These are phyloP conservation scores for Exutisphaerella laricina DNA, from an alignment of 2,329 filamentous ascomycete genomes.

Conservation along the genomic window DNA sequence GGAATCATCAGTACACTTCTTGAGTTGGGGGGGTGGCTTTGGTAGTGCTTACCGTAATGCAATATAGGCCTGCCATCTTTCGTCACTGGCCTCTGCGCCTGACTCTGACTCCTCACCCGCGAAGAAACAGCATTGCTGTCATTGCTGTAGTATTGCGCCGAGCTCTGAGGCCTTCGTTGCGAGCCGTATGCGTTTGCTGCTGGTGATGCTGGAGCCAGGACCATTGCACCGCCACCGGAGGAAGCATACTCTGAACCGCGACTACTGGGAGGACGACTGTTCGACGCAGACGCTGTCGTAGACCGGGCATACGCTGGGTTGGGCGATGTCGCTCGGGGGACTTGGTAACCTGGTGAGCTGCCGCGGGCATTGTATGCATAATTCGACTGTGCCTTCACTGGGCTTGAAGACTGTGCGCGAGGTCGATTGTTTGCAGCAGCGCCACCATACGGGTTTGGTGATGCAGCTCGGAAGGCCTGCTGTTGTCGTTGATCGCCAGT, in stretches of 20 bases:
- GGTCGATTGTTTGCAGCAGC: constrained; percentile 27
- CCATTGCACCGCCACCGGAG: constrained; percentile 37
- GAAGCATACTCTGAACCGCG: constrained; percentile 35
- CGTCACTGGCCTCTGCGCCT: constrained; percentile 78
- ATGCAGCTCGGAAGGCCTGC: constrained; percentile 44
- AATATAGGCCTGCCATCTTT: constrained; percentile 80
- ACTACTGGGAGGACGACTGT: constrained; percentile 38
- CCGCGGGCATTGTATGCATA: constrained; percentile 35
- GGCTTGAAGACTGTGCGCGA: constrained; percentile 38
- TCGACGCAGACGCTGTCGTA: constrained; percentile 29
- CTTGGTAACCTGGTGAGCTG: constrained; percentile 37
- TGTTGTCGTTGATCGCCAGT: constrained; percentile 12
- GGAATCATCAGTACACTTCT: constrained; percentile 8
- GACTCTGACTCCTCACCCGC: constrained; percentile 68
- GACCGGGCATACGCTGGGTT: constrained; percentile 37
- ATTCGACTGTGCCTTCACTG: constrained; percentile 36
- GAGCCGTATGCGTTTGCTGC: constrained; percentile 39
- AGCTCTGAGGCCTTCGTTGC: constrained; percentile 40
- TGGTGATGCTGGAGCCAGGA: constrained; percentile 39
- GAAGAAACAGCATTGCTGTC: constrained; percentile 36
- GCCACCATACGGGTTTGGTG: constrained; percentile 58
- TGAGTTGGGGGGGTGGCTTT: background rate
- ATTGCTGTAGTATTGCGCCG: constrained; percentile 40
- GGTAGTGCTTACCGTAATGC: constrained; percentile 74
- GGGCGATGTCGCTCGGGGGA: constrained; percentile 36